Conservation (phyloP, 192 early-diverging fungal species). For the Backusella luteola region DNA sequence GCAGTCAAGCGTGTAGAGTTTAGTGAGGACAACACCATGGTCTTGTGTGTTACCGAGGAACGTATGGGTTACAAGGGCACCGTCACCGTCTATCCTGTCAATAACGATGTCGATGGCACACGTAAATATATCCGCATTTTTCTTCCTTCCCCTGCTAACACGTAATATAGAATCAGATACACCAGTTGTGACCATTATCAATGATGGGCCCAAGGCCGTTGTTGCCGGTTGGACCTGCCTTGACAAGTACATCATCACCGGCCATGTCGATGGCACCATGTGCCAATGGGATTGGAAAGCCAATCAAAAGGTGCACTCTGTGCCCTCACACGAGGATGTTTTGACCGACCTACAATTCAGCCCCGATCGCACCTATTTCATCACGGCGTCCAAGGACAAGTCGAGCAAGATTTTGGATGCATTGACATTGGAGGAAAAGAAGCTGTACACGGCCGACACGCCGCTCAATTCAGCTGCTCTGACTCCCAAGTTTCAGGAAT, state of each 20-base stretch:
- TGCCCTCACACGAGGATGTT: conserved; percentile 64
- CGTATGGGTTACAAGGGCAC: conserved; percentile 90
- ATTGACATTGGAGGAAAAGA: conserved; percentile 78
- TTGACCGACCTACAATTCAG: conserved; percentile 96
- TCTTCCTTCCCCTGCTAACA: neutral
- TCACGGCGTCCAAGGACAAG: conserved; percentile 95
- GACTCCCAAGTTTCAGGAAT: conserved; percentile 79
- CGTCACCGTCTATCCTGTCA: conserved; percentile 82
- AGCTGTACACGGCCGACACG: conserved; percentile 83
- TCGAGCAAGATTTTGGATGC: conserved; percentile 86
- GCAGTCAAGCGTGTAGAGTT: conserved; percentile 92
- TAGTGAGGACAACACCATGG: conserved; percentile 83
- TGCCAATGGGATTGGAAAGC: conserved; percentile 86
- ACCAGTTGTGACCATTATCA: conserved; percentile 63
- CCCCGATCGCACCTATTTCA: conserved; percentile 87
- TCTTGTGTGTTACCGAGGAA: conserved; percentile 93
- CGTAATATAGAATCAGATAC: conserved; percentile 60
- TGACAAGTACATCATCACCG: conserved; percentile 91
- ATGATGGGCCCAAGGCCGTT: conserved; percentile 81
- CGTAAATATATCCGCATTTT: conserved; percentile 13
- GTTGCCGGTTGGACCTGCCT: conserved; percentile 91
- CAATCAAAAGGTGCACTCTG: conserved; percentile 63
- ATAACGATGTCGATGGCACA: conserved; percentile 52
- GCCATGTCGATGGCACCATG: conserved; percentile 92
- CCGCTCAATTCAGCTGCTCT: conserved; percentile 92